Percentiles rank a stretch among this genome's conserved stretches.
These are phyloP conservation scores for Cochlearia excelsa DNA, from an alignment of 345 rosid genomes.

Conservation along the genomic window DNA sequence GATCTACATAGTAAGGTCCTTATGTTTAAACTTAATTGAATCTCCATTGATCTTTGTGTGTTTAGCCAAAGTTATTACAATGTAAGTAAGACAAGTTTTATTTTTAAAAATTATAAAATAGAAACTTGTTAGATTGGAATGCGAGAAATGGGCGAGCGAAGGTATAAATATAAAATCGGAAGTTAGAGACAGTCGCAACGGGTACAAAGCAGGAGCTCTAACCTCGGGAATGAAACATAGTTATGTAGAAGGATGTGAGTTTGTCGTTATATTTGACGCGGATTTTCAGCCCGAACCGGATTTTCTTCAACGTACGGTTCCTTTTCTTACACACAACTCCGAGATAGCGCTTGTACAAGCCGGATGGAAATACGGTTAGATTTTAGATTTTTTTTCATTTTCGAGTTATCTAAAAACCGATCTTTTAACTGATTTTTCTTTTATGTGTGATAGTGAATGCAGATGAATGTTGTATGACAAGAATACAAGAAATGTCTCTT, in stretches of 20 bases:
- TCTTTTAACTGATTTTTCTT: not conserved
- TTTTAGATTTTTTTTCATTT: not conserved
- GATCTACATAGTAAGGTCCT: slow-evolving; percentile 46
- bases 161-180: slow-evolving; percentile 68
- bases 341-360: slow-evolving; percentile 79
- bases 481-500: slow-evolving; percentile 43
- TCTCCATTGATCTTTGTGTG: slow-evolving; percentile 2
- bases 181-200: slow-evolving; percentile 62
- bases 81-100: not conserved
- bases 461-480: slow-evolving; percentile 36
- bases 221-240: slow-evolving; percentile 75
- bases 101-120: slow-evolving; percentile 20
- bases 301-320: slow-evolving; percentile 68
- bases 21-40: not conserved
- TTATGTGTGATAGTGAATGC: slow-evolving; percentile 25
- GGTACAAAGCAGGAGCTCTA: slow-evolving; percentile 78
- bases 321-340: slow-evolving; percentile 63
- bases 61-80: not conserved
- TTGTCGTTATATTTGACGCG: slow-evolving; percentile 79
- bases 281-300: slow-evolving; percentile 89
- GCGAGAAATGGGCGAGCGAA: slow-evolving; percentile 70
- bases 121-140: slow-evolving; percentile 67
- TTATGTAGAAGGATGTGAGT: slow-evolving; percentile 72
- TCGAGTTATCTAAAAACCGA: slow-evolving; percentile 10
- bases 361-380: slow-evolving; percentile 87